phyloP scores from a whole-genome alignment of 306 rosid genomes.

The Oemleria cerasiformis region DNA sequence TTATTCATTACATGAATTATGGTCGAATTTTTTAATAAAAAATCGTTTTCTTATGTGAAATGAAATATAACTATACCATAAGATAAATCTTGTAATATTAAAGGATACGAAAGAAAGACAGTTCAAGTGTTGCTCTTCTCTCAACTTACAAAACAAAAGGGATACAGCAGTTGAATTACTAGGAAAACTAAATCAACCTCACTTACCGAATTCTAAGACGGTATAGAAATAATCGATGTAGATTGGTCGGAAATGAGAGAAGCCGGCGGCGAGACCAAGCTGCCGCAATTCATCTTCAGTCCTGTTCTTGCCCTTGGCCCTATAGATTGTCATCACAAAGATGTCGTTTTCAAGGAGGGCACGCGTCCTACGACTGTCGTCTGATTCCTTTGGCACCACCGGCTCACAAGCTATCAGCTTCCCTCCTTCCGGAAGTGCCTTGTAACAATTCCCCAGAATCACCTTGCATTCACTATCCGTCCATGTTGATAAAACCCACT shows the following conservation, averaged over 20 bases:
- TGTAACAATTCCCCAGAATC: conserved; percentile 69
- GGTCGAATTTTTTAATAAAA: no score
- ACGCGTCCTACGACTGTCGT: conserved; percentile 70
- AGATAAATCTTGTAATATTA: no score
- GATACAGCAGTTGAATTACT: neutral
- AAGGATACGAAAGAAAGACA: no score
- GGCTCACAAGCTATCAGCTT: conserved; percentile 89
- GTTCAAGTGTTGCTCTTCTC: neutral
- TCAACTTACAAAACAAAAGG: neutral
- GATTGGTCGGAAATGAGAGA: conserved; percentile 50
- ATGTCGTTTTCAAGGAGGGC: conserved; percentile 74
- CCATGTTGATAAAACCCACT: conserved; percentile 92
- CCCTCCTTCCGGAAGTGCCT: conserved; percentile 75
- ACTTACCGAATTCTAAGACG: conserved; percentile 71
- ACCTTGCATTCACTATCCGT: conserved; percentile 72
- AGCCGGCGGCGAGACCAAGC: conserved; percentile 60
- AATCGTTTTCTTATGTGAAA: no score
- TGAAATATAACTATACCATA: no score
- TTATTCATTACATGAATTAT: no score
- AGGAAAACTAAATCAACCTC: neutral
- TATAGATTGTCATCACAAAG: conserved; percentile 78
- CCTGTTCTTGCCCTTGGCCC: conserved; percentile 77
- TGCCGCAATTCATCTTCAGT: conserved; percentile 58
- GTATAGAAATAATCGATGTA: conserved; percentile 61
- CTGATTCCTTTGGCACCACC: conserved; percentile 64